A percentile compares a stretch with the other conserved stretches of the same genome.
These are phyloP conservation scores for Aspergillus intermedius DNA, from an alignment of 2,329 filamentous ascomycete genomes.

Conservation along the genomic window DNA sequence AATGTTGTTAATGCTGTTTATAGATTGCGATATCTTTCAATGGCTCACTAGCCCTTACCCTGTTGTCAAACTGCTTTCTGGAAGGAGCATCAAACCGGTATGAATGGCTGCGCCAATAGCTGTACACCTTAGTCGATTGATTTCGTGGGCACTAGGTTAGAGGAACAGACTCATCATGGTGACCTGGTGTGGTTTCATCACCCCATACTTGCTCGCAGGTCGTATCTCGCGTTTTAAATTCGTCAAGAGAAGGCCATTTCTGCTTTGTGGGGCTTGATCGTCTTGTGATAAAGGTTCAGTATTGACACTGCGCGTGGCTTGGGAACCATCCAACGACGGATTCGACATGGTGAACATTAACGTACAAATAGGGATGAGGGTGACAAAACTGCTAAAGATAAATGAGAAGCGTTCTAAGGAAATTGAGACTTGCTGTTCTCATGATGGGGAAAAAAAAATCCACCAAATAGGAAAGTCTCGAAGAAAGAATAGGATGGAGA, in stretches of 20 bases:
- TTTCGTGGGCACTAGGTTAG: slow-evolving; percentile 25
- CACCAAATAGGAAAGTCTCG: neutral
- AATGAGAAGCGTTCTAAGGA: neutral
- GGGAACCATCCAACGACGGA: neutral
- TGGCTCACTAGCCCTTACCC: slow-evolving; percentile 13
- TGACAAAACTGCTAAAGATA: neutral
- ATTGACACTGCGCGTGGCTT: neutral
- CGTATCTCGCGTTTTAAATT: neutral
- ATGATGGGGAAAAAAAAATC: no score
- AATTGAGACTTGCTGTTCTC: no score
- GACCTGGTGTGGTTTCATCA: slow-evolving; percentile 3
- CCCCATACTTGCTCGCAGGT: slow-evolving; percentile 1
- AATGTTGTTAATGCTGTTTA: slow-evolving; percentile 2
- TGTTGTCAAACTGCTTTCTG: slow-evolving; percentile 18
- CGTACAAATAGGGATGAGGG: neutral
- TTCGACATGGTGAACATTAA: neutral
- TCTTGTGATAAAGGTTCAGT: neutral
- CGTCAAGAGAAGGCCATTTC: neutral
- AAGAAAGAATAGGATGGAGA: neutral
- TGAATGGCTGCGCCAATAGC: slow-evolving; percentile 27
- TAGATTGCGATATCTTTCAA: neutral
- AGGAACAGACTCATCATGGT: slow-evolving; percentile 11
- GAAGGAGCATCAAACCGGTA: slow-evolving; percentile 26
- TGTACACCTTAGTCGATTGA: slow-evolving; percentile 8
- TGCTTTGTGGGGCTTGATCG: neutral